phyloP scores from a whole-genome alignment of 208 protist genomes.

The Wallacemonas sp. region DNA sequence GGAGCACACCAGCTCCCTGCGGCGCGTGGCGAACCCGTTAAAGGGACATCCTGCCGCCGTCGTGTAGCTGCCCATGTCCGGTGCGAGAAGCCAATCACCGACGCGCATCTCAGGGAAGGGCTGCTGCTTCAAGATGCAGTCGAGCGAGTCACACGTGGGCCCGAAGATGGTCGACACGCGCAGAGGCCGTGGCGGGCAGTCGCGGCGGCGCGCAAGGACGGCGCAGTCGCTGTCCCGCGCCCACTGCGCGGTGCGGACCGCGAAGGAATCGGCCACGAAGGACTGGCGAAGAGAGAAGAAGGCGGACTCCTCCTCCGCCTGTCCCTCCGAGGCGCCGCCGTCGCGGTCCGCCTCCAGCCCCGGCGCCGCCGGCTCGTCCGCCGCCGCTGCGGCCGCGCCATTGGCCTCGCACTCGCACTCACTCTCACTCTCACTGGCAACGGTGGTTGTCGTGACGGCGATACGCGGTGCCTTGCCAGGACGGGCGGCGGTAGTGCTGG shows the following conservation, averaged over 20 bases:
- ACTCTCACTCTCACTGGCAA: neutral
- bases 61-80: conserved; percentile 89
- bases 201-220: conserved; percentile 17
- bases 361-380: neutral
- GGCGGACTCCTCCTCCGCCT: neutral
- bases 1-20: conserved; percentile 44
- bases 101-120: conserved; percentile 71
- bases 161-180: conserved; percentile 76
- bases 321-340: neutral
- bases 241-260: neutral
- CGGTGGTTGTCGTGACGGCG: neutral
- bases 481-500: neutral
- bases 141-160: conserved; percentile 84
- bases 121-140: conserved; percentile 70
- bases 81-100: conserved; percentile 80
- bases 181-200: conserved; percentile 23
- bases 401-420: neutral
- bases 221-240: neutral
- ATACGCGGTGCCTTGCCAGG: neutral
- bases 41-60: conserved; percentile 65
- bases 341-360: neutral
- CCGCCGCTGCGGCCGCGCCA: neutral
- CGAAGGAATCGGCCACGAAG: conserved; percentile 17
- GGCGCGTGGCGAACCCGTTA: conserved; percentile 80
- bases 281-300: neutral